Evolutionary conservation across 139 green algal genomes (phyloP).

Genomic region (Diplosphaera chodatii): DNA sequence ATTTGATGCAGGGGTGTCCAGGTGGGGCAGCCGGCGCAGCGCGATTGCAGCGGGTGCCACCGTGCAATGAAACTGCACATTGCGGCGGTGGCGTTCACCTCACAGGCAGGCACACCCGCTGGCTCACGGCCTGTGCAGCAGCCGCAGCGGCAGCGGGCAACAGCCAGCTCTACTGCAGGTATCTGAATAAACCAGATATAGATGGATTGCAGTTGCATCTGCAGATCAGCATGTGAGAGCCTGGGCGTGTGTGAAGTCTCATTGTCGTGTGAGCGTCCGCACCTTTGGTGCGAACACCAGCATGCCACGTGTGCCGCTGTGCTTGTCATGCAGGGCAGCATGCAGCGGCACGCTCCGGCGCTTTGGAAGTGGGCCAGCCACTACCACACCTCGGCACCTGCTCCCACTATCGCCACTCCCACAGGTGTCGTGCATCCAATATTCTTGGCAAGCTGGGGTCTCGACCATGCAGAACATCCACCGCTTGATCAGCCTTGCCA

Average conservation of each 20-base stretch:
- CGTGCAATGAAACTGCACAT: slow-evolving; percentile 5
- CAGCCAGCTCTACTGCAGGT: too few species aligned
- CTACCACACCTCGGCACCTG: slow-evolving; percentile 59
- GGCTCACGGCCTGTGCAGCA: neutral
- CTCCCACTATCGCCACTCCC: slow-evolving; percentile 64
- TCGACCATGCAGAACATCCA: too few species aligned
- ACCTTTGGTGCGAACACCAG: neutral
- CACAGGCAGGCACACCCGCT: neutral
- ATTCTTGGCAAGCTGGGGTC: neutral
- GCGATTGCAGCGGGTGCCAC: slow-evolving; percentile 16
- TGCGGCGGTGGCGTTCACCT: slow-evolving; percentile 6
- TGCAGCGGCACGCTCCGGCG: neutral
- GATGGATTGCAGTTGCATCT: too few species aligned
- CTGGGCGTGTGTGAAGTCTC: too few species aligned
- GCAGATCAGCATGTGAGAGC: too few species aligned
- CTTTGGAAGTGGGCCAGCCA: slow-evolving; percentile 32
- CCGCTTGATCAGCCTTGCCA: neutral
- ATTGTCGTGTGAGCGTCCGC: too few species aligned
- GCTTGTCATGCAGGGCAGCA: neutral
- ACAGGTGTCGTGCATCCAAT: slow-evolving; percentile 40
- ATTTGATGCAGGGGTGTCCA: slow-evolving; percentile 11
- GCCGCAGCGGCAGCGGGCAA: neutral
- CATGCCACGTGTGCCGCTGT: too few species aligned
- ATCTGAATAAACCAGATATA: too few species aligned
- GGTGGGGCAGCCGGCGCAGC: slow-evolving; percentile 1